Evolutionary conservation across 257 asterid species (phyloP), one percentile per base, ranked within the genome.

Genomic region (Rubia yunnanensis): DNA sequence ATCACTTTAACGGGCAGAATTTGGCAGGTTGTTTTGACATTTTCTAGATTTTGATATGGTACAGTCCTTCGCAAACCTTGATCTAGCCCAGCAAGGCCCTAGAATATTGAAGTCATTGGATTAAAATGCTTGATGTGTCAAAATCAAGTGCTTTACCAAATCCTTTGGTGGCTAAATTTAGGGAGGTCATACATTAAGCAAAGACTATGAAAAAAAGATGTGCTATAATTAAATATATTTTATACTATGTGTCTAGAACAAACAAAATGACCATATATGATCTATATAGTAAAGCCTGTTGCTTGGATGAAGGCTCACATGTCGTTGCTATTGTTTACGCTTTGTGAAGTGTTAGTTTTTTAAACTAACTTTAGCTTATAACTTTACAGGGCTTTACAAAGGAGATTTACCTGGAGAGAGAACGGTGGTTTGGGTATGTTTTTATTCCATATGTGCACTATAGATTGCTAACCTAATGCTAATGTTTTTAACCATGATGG

Each of bases 391-490:
- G 99, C 64, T 94, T 94, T 76, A 90, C 99, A 39, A 94, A 94
- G 76, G 97, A 94, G 81, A 94, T 94, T 76, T 76, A 79, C 77
- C 72, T 94, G 86, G 99, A 94, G 80, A 94, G 85, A 78, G 99
- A 90, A 61, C 78, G 87, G 70, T 94, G 99, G 99, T 90, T 87
- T 52, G 99, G 99, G 99, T 92, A 86, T 36, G 87, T 79, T 62
- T 46, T 5, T 63, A 70, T 68, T 28, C 39, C 64, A 57, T 63
- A 49, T 26, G 39, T 18, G 17, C 57, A 72, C 36, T 63, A 52
- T 41, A 23, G 58, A 28, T 57, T 49, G 61, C 69, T 63, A 5
- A n/a, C 35, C 24, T 36, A 56, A 28, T 3, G 20, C 4, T 7
- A 30, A 15, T 62, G 15, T 63, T 41, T 56, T 27, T n/a, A 70